phyloP scores from a whole-genome alignment of 2,329 filamentous ascomycete genomes.

The Ophioceras dolichostomum region DNA sequence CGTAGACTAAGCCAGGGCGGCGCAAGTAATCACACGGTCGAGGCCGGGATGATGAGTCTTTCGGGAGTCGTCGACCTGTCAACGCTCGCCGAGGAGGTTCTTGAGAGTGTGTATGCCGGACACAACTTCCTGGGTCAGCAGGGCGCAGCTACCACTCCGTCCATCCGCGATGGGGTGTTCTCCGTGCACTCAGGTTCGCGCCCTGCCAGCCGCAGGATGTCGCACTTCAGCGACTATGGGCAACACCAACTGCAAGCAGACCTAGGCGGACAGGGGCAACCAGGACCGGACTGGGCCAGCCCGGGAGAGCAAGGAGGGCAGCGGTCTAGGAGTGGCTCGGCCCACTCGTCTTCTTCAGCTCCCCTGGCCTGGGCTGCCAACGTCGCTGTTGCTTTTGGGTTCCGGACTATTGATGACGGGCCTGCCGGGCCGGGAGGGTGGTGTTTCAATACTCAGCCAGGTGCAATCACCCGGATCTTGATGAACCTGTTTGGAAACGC shows the following conservation, averaged over 20 bases:
- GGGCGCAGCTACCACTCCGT: neutral
- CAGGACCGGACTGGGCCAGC: neutral
- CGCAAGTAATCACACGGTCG: constrained; percentile 3
- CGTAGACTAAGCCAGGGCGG: neutral
- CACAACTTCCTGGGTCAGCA: constrained; percentile 14
- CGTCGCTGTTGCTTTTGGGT: neutral
- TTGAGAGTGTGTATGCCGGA: constrained; percentile 22
- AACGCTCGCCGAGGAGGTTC: constrained; percentile 19
- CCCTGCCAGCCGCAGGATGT: too few species aligned
- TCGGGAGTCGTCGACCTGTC: constrained; percentile 15
- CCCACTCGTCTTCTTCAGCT: too few species aligned
- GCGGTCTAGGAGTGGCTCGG: too few species aligned
- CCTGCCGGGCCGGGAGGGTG: constrained; percentile 19
- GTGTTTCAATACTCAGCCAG: constrained; percentile 37
- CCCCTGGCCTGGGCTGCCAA: too few species aligned
- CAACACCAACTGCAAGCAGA: too few species aligned
- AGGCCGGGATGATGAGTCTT: constrained; percentile 12
- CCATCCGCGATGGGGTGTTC: too few species aligned
- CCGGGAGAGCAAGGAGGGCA: too few species aligned
- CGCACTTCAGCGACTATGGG: too few species aligned
- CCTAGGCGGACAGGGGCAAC: neutral
- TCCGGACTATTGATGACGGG: neutral
- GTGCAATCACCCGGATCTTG: constrained; percentile 33
- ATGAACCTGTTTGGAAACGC: constrained; percentile 42
- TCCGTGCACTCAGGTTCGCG: too few species aligned